Conservation (phyloP, 2,329 filamentous ascomycete species). For the Neofusicoccum umdonicola region DNA sequence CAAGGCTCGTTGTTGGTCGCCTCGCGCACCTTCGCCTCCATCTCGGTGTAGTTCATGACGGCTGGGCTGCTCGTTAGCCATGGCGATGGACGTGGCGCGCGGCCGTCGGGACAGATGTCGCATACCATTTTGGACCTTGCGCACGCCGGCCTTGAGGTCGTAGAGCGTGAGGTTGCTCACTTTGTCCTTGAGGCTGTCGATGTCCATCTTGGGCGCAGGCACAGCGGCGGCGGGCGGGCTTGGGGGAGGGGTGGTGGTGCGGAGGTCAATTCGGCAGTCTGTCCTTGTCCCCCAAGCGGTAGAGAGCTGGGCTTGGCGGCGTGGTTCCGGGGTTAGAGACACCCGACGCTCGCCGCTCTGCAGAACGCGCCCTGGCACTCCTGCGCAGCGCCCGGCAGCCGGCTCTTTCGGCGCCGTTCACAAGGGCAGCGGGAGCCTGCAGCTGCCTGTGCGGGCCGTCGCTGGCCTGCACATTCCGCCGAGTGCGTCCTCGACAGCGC, state of each 20-base stretch:
- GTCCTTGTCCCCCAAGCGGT: not conserved
- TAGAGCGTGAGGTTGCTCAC: constrained; percentile 92
- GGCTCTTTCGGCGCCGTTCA: not conserved
- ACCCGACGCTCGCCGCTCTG: not conserved
- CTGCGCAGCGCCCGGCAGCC: not conserved
- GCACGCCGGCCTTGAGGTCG: constrained; percentile 90
- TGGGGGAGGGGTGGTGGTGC: not conserved
- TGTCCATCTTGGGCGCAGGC: constrained; percentile 64
- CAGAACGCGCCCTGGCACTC: not conserved
- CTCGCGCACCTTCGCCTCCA: constrained; percentile 81
- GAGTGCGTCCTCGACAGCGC: not conserved
- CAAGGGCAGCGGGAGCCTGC: not conserved
- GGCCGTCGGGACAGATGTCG: constrained; percentile 18
- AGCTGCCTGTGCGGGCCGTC: not conserved
- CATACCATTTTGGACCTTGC: constrained; percentile 95
- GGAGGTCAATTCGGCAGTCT: not conserved
- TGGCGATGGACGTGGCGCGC: not conserved
- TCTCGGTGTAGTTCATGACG: constrained; percentile 97
- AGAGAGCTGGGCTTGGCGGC: constrained; percentile 2
- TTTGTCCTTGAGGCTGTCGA: constrained; percentile 78
- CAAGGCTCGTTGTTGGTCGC: constrained; percentile 99
- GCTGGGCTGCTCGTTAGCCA: constrained; percentile 53
- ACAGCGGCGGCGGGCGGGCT: not conserved
- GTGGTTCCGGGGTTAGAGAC: not conserved
- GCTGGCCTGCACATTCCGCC: not conserved